Evolutionary conservation across 441 rosid genomes (phyloP).

Genomic region (Jatropha podagrica): DNA sequence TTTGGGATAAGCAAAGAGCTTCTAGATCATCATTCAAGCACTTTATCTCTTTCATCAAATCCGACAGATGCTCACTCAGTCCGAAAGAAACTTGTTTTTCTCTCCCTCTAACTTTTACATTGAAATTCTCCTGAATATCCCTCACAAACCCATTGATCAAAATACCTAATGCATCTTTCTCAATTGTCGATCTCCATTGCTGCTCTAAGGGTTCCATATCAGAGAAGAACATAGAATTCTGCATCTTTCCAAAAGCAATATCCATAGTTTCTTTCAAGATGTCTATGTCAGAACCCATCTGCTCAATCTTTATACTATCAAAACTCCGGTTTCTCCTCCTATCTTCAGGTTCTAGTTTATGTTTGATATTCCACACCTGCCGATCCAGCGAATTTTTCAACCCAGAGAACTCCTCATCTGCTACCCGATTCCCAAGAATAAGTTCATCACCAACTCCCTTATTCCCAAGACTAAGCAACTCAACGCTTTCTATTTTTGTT

Average conservation of each 20-base stretch:
- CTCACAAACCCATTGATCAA: conserved; percentile 47
- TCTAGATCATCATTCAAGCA: conserved; percentile 45
- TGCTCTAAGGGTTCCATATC: conserved; percentile 67
- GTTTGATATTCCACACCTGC: conserved; percentile 70
- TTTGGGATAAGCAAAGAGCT: conserved; percentile 25
- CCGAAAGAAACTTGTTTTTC: conserved; percentile 35
- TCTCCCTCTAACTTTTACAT: conserved; percentile 33
- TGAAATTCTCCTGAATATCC: conserved; percentile 41
- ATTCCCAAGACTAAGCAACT: conserved; percentile 23
- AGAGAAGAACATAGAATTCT: conserved; percentile 54
- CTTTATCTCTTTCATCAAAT: conserved; percentile 36
- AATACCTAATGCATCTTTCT: conserved; percentile 43
- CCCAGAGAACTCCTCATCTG: conserved; percentile 50
- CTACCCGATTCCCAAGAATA: conserved; percentile 19
- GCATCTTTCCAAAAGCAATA: conserved; percentile 81
- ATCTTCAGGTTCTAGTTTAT: conserved; percentile 65
- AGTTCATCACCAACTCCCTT: conserved; percentile 33
- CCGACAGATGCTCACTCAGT: conserved; percentile 40
- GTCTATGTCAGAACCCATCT: conserved; percentile 61
- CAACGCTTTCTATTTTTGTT: conserved; percentile 29
- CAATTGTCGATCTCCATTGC: conserved; percentile 63
- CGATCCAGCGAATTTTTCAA: conserved; percentile 68
- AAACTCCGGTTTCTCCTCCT: conserved; percentile 30
- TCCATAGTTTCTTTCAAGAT: conserved; percentile 75
- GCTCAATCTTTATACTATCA: conserved; percentile 41